Base-by-base conservation (phyloP, 2,329 filamentous ascomycete genomes). In the Penicillium sumatraense region DNA sequence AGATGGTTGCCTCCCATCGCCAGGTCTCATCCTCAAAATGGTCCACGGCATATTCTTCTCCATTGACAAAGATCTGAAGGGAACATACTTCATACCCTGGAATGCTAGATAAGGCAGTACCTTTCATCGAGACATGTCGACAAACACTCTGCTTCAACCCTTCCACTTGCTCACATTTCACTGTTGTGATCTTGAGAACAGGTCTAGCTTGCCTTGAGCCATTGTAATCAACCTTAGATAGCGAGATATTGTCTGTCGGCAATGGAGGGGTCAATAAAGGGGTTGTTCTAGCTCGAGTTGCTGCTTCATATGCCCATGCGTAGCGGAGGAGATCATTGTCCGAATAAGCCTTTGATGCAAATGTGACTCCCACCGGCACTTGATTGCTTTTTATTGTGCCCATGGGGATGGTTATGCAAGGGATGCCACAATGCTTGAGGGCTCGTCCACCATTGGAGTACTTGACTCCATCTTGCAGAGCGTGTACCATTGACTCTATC, bases 391-490 rank as follows among this genome's bases (percentile, higher is more conserved):
- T 26, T 35, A 72, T 50, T 18, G 62, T 50, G 2, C 67, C 68
- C 67, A 69, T 71, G 1, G 64, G 62, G 3, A 71, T 56, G 2
- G 59, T 64, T 8, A 72, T 60, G 2, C 57, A 64, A 0, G 68
- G 68, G 10, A 71, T 60, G 11, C 69, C 69, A 9, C 67, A 44
- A 49, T 68, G 65, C 4, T 64, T 59, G 16, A 71, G 44, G 3
- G 62, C 61, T 7, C 63, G 54, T 48, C 82, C 82, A 3, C 81
- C 81, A 46, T 84, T 80, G 2, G 74, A 76, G 51, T 82, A 84
- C 44, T 75, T 75, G 6, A 83, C 75, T 0, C 82, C 82, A 45
- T 83, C 79, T 31, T 70, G 71, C 29, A 76, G 68, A 10, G 75
- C 76, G 49, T 79, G 68, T 6, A 60, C 54, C 33, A 73, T 61